phyloP scores from a whole-genome alignment of 179 eudicot species.

The Beta macrorhiza region DNA sequence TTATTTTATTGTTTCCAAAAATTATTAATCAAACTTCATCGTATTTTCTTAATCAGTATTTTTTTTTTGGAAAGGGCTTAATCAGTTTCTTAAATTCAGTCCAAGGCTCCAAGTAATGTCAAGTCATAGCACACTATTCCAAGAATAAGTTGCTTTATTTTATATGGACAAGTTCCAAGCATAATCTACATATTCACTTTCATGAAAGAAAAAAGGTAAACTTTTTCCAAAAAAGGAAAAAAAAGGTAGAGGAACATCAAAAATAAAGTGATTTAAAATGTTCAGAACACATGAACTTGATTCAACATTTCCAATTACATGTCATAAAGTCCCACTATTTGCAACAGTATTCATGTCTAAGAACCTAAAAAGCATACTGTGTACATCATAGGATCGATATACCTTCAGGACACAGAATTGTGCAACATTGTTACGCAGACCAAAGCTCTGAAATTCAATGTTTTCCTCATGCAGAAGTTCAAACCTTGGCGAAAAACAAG shows the following conservation, averaged over 20 bases:
- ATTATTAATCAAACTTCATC: too few relatives aligned
- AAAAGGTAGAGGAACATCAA: not conserved
- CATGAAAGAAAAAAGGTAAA: too few relatives aligned
- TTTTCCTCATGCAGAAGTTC: slow-evolving; percentile 68
- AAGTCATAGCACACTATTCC: not conserved
- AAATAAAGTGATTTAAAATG: not conserved
- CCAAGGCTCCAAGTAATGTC: too few relatives aligned
- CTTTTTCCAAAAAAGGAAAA: too few relatives aligned
- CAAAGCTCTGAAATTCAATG: slow-evolving; percentile 68
- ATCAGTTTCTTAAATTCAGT: too few relatives aligned
- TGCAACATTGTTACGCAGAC: slow-evolving; percentile 80
- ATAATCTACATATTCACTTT: not conserved
- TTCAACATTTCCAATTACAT: not conserved
- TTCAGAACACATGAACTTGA: not conserved
- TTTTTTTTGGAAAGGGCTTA: too few relatives aligned
- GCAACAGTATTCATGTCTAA: not conserved
- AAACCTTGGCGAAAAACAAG: slow-evolving; percentile 43
- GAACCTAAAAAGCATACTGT: not conserved
- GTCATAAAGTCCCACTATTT: too few relatives aligned
- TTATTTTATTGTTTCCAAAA: too few relatives aligned
- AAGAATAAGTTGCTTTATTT: not conserved
- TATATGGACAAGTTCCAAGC: not conserved
- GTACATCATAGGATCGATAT: slow-evolving; percentile 3
- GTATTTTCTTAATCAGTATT: too few relatives aligned
- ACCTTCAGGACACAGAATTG: slow-evolving; percentile 93